Base-by-base conservation (phyloP, 108 stramenopile species). In the Nitzschia sp. region DNA sequence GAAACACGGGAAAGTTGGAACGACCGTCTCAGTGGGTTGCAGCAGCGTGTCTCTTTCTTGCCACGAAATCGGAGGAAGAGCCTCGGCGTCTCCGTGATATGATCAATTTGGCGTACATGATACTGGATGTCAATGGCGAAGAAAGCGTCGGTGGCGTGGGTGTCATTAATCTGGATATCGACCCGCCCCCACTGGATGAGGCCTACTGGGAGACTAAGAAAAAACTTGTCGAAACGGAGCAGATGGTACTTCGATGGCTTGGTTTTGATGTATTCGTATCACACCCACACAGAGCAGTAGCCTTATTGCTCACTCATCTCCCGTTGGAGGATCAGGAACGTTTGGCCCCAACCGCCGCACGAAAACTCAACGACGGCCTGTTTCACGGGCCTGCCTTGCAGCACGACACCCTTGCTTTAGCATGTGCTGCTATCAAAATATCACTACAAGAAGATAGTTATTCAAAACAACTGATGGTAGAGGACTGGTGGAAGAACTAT, bases 11-110 rank as follows among this genome's bases (percentile, higher is more conserved):
- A 71, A 25, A 46, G 60, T 3, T 61, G 15, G 60, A 56, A 33
- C 49, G 49, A 5, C 49, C 49, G 4, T 28, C 56, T 2, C 56
- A 57, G 27, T 77, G 73, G 64, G 82, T 89, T 17, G 84, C 84
- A 51, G 83, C 79, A 15, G 79, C 83, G 6, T 91, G 89, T 65
- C 61, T 91, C 1, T 83, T 89, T 23, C 71, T 94, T 27, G 89
- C 86, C 2, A 84, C 82, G 71, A 94, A 94, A 70, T 65, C 76
- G 27, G 84, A 85, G 60, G 92, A 94, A 70, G 88, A 94, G 63
- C 80, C 80, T 15, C 68, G 92, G 21, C 73, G 92, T 55, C 82
- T 94, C 15, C 86, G 92, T 1, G 92, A 94, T 80, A 73, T 91
- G 23, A 86, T 94, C 55, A 93, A 88, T 65, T 28, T 85, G 32